Percentiles rank a stretch among this genome's conserved stretches.
phyloP scores from a whole-genome alignment of 768 basidiomycete genomes.

The Pholiota microspora region DNA sequence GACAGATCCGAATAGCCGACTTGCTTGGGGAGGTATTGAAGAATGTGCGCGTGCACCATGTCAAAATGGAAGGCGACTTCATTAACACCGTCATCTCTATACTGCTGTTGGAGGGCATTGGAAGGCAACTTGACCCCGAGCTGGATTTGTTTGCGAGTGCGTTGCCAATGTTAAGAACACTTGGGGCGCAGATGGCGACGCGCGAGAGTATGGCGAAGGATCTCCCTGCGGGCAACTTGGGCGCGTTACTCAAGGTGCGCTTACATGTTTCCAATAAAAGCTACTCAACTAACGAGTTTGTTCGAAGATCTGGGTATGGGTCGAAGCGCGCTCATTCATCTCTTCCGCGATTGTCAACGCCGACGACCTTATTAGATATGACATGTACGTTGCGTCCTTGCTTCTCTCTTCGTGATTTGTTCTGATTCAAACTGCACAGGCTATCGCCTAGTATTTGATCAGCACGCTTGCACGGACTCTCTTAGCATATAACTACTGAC shows the following conservation, averaged over 20 bases:
- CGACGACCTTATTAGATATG: slow-evolving; percentile 86
- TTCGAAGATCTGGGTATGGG: slow-evolving; percentile 82
- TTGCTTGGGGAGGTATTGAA: slow-evolving; percentile 86
- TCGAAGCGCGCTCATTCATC: slow-evolving; percentile 89
- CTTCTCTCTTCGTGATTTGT: too few species aligned
- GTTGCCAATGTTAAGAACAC: slow-evolving; percentile 86
- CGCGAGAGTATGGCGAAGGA: slow-evolving; percentile 54
- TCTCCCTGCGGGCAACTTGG: slow-evolving; percentile 69
- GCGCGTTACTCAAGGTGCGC: slow-evolving; percentile 84
- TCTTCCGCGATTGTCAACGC: slow-evolving; percentile 74
- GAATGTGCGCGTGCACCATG: slow-evolving; percentile 87
- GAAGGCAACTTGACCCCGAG: slow-evolving; percentile 86
- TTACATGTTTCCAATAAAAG: neutral
- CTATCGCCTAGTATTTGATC: neutral
- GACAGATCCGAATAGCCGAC: slow-evolving; percentile 95
- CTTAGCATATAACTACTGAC: too few species aligned
- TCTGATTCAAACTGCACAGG: too few species aligned
- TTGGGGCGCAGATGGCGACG: slow-evolving; percentile 89
- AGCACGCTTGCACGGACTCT: too few species aligned
- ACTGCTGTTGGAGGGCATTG: slow-evolving; percentile 92
- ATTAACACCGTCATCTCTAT: slow-evolving; percentile 97
- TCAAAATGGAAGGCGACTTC: slow-evolving; percentile 98
- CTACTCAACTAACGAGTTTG: slow-evolving; percentile 8
- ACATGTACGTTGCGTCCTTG: slow-evolving; percentile 24
- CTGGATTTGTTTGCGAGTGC: slow-evolving; percentile 96